Conservation (phyloP, 495 filamentous ascomycete genomes). For the Aspergillus sparsus region DNA sequence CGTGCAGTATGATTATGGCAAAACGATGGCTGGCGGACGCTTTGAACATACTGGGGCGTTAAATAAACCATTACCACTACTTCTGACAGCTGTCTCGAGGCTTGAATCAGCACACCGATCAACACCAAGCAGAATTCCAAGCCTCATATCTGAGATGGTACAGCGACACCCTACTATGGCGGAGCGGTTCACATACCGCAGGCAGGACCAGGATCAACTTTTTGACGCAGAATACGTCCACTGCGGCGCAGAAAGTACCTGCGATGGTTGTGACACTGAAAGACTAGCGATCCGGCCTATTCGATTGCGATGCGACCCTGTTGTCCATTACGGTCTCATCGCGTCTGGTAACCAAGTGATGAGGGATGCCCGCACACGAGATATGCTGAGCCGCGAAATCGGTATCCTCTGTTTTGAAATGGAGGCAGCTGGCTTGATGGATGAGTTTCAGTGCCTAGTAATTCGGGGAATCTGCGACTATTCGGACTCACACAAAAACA, state of each 20-base stretch:
- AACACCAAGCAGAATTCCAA: constrained; percentile 17
- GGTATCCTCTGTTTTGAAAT: constrained; percentile 48
- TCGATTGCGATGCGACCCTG: constrained; percentile 11
- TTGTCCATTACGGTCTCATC: constrained; percentile 23
- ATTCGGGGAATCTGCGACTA: constrained; percentile 43
- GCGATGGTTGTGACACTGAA: no score
- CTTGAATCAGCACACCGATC: constrained; percentile 22
- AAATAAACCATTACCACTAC: constrained; percentile 33
- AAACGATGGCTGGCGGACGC: constrained; percentile 26
- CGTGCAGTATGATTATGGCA: constrained; percentile 44
- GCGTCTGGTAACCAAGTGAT: constrained; percentile 25
- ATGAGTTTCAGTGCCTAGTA: constrained; percentile 30
- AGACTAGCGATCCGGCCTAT: no score
- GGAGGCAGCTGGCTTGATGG: constrained; percentile 48
- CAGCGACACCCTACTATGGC: constrained; percentile 21
- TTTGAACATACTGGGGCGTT: constrained; percentile 39
- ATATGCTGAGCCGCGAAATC: constrained; percentile 20
- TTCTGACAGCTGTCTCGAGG: constrained; percentile 32
- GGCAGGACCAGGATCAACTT: constrained; percentile 27
- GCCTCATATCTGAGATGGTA: constrained; percentile 23
- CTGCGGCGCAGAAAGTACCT: no score
- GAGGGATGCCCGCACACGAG: constrained; percentile 12
- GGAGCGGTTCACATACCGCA: constrained; percentile 26
- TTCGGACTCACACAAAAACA: constrained; percentile 39
- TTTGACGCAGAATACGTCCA: constrained; percentile 36